Percentiles rank a stretch among this genome's conserved stretches.
phyloP scores from a whole-genome alignment of 208 protist species.

The Perkinsela sp. region DNA sequence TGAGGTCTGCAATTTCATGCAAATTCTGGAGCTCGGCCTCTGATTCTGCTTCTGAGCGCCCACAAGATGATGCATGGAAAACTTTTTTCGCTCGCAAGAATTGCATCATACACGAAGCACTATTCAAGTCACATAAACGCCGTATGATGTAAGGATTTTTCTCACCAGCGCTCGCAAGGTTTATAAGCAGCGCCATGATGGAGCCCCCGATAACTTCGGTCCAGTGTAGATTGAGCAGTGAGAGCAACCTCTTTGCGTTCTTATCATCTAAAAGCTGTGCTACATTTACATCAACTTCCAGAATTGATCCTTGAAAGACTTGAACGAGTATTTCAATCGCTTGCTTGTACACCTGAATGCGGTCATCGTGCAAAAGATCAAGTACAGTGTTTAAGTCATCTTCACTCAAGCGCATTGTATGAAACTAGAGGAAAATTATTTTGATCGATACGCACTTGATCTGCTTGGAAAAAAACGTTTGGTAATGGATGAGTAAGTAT shows the following conservation, averaged over 20 bases:
- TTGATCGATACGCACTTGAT: too few species aligned
- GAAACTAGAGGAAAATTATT: too few species aligned
- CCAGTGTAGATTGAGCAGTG: neutral
- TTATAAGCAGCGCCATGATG: neutral
- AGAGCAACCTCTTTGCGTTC: neutral
- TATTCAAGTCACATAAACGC: too few species aligned
- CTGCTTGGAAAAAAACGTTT: too few species aligned
- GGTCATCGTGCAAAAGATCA: neutral
- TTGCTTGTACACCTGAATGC: neutral
- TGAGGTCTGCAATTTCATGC: too few species aligned
- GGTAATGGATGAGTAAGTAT: too few species aligned
- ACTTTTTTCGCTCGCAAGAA: too few species aligned
- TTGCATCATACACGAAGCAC: too few species aligned
- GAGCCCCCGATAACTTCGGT: neutral
- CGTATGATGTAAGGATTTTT: neutral
- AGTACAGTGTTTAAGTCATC: neutral
- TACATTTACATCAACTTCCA: neutral
- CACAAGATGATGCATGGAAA: too few species aligned
- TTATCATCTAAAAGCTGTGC: neutral
- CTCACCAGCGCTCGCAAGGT: neutral
- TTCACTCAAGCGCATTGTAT: neutral
- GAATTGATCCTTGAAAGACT: neutral
- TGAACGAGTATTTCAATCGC: neutral
- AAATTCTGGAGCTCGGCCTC: too few species aligned
- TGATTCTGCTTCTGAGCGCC: too few species aligned